A percentile compares a stretch with the other conserved stretches of the same genome.
phyloP scores from a whole-genome alignment of 495 filamentous ascomycete genomes.

The Tetracladium setigerum region DNA sequence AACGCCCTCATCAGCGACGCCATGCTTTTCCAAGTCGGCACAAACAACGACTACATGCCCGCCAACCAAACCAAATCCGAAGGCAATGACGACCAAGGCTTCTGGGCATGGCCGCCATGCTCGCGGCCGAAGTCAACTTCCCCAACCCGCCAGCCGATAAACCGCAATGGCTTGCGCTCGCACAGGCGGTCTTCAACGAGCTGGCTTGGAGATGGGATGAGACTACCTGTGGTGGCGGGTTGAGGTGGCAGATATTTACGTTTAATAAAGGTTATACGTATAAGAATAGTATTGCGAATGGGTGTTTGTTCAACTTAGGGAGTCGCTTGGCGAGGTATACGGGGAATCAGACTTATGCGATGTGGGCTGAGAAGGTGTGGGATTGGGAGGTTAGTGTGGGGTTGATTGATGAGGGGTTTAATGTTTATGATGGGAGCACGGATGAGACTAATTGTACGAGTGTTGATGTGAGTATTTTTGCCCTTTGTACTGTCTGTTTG shows the following conservation, averaged over 20 bases:
- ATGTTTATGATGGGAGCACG: constrained; percentile 52
- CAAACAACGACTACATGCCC: constrained; percentile 52
- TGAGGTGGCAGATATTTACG: constrained; percentile 74
- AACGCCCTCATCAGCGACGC: constrained; percentile 46
- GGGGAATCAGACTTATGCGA: constrained; percentile 56
- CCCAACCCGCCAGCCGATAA: constrained; percentile 47
- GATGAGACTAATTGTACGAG: constrained; percentile 39
- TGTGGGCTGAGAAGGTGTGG: constrained; percentile 63
- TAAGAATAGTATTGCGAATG: constrained; percentile 71
- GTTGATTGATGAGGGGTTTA: constrained; percentile 41
- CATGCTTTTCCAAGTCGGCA: constrained; percentile 52
- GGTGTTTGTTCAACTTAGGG: constrained; percentile 70
- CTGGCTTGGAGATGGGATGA: constrained; percentile 58
- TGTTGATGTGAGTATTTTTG: background rate
- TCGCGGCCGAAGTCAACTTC: constrained; percentile 57
- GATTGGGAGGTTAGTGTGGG: constrained; percentile 52
- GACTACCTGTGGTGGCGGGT: constrained; percentile 63
- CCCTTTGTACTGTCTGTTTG: constrained; percentile 19
- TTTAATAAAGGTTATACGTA: constrained; percentile 69
- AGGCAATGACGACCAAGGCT: constrained; percentile 63
- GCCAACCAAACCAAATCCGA: constrained; percentile 51
- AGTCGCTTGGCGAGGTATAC: constrained; percentile 67
- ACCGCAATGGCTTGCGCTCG: constrained; percentile 71
- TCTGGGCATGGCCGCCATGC: constrained; percentile 64
- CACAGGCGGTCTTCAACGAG: constrained; percentile 74